Evolutionary conservation across 768 basidiomycete genomes (phyloP).

Genomic region (Tulasnella sp.): DNA sequence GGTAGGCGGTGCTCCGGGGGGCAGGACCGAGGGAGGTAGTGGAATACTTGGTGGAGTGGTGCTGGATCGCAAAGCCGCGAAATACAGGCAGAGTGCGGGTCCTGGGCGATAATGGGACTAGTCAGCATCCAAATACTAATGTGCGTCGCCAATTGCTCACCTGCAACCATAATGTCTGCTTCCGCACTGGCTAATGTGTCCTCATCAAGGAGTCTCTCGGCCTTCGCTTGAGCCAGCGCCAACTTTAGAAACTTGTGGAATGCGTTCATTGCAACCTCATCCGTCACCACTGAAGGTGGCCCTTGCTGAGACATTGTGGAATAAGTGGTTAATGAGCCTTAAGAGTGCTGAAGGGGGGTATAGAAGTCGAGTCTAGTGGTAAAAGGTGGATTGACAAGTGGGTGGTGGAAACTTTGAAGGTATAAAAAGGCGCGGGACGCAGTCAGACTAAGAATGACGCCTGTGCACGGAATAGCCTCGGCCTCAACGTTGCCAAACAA

Average conservation of each 20-base stretch:
- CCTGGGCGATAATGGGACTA: conserved; percentile 35
- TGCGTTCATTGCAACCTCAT: conserved; percentile 57
- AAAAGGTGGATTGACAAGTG: neutral
- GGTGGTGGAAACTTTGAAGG: neutral
- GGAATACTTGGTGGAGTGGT: conserved; percentile 76
- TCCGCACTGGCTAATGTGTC: conserved; percentile 70
- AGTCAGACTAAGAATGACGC: neutral
- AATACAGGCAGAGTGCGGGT: conserved; percentile 76
- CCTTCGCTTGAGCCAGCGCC: conserved; percentile 65
- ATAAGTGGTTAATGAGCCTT: neutral
- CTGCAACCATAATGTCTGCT: conserved; percentile 79
- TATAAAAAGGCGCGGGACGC: neutral
- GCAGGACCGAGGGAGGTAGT: conserved; percentile 44
- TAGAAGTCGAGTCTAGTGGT: neutral
- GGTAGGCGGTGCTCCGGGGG: conserved; percentile 34
- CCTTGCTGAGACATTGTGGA: neutral
- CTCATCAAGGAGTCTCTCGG: conserved; percentile 62
- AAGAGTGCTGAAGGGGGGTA: neutral
- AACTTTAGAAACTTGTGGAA: conserved; percentile 80
- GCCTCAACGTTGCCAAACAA: neutral
- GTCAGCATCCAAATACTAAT: neutral
- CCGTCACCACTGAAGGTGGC: conserved; percentile 4
- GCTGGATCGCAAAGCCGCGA: conserved; percentile 68
- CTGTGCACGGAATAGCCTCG: neutral
- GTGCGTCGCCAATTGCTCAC: conserved; percentile 33